These are phyloP conservation scores for Pseudoscleropodium purum DNA, from an alignment of 225 moss, liverwort and hornwort species.

Conservation along the genomic window DNA sequence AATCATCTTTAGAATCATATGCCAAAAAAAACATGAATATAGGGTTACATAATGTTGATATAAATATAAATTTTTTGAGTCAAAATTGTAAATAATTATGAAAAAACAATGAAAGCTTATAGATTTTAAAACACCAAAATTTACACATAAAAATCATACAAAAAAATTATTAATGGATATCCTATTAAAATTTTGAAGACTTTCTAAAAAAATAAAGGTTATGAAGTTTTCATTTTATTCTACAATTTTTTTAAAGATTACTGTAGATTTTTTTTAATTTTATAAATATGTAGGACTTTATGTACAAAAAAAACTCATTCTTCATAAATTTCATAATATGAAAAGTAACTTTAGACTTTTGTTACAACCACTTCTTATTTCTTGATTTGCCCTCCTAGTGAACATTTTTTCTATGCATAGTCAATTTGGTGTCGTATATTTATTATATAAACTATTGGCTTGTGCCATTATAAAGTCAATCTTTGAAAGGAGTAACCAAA, in stretches of 20 bases:
- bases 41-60: not conserved
- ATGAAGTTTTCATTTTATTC: not conserved
- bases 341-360: not conserved
- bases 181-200: not conserved
- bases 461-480: accelerated
- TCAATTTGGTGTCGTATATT: not conserved
- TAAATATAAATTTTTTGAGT: too few species aligned
- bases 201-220: too few species aligned
- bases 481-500: not conserved
- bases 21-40: not conserved
- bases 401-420: accelerated
- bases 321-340: not conserved
- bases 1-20: not conserved
- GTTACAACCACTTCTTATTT: not conserved
- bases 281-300: too few species aligned
- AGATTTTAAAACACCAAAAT: not conserved
- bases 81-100: not conserved
- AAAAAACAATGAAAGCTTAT: not conserved
- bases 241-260: not conserved
- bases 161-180: not conserved
- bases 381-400: accelerated
- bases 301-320: not conserved
- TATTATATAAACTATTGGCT: not conserved
- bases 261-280: too few species aligned
- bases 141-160: too few species aligned